These are phyloP conservation scores for Cordyceps cateniannulata DNA, from an alignment of 2,329 filamentous ascomycete species.

Conservation along the genomic window DNA sequence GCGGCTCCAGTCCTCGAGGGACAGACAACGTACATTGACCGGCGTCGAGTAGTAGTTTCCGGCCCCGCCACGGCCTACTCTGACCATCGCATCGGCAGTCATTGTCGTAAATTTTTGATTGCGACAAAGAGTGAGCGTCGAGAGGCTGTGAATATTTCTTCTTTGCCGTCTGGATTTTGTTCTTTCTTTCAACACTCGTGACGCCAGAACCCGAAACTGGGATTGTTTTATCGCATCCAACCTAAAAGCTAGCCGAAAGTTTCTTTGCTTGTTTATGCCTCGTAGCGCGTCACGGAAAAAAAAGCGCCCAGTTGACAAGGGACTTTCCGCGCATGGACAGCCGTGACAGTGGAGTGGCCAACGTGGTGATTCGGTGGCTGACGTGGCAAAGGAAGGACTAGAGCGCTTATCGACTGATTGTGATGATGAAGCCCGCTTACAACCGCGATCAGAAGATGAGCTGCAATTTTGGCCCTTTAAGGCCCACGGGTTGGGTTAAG, in stretches of 20 bases:
- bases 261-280: not conserved
- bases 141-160: not conserved
- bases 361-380: not conserved
- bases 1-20: not conserved
- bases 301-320: not conserved
- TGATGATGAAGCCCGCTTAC: not conserved
- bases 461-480: not conserved
- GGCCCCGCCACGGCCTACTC: slow-evolving; percentile 48
- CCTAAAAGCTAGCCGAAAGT: not conserved
- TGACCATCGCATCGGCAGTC: slow-evolving; percentile 34
- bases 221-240: not conserved
- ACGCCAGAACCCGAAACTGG: not conserved
- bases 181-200: not conserved
- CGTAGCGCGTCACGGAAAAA: not conserved
- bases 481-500: not conserved
- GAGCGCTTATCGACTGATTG: not conserved
- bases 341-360: too few species aligned
- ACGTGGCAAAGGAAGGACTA: not conserved
- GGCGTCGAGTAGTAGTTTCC: slow-evolving; percentile 42
- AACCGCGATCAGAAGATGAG: not conserved
- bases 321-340: not conserved
- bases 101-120: not conserved
- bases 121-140: not conserved
- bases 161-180: not conserved
- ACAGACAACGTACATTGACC: not conserved